A percentile compares a stretch with the other conserved stretches of the same genome.
These are phyloP conservation scores for Penicillium sp. DNA, from an alignment of 2,329 filamentous ascomycete species.

Conservation along the genomic window DNA sequence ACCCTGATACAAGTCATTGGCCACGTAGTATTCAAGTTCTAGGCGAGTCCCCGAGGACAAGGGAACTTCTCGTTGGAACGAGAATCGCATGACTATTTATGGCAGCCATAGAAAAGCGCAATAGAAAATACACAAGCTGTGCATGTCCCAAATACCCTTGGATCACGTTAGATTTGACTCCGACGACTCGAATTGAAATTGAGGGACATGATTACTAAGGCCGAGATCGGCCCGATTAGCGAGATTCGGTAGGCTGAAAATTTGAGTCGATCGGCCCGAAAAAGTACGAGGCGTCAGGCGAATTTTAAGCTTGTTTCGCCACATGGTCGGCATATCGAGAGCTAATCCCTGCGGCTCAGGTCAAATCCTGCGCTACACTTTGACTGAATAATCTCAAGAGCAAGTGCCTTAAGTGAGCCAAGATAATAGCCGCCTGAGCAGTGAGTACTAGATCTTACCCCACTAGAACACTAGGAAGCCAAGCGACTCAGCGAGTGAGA, in stretches of 20 bases:
- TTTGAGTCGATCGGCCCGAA: neutral
- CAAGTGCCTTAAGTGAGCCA: neutral
- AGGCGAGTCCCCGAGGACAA: too few species aligned
- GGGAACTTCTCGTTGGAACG: too few species aligned
- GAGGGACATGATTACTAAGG: neutral
- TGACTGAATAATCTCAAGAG: neutral
- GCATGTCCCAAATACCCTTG: too few species aligned
- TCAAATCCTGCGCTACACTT: neutral
- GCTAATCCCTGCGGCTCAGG: neutral
- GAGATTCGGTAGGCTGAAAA: neutral
- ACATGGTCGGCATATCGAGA: neutral
- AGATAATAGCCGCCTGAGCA: neutral
- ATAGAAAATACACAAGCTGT: too few species aligned
- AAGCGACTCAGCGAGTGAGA: slow-evolving; percentile 4
- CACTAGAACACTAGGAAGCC: neutral
- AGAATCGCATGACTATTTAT: too few species aligned
- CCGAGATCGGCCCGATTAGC: neutral
- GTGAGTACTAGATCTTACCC: neutral
- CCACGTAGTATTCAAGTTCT: too few species aligned
- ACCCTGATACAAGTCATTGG: too few species aligned
- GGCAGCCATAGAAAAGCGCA: too few species aligned
- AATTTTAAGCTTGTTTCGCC: slow-evolving; percentile 6
- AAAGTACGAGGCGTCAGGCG: neutral
- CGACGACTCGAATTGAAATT: neutral
- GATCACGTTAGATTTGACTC: neutral